Percentiles rank a stretch among this genome's conserved stretches.
Evolutionary conservation across 2,329 filamentous ascomycete species (phyloP).

Genomic region (Hypomyces rosellus): DNA sequence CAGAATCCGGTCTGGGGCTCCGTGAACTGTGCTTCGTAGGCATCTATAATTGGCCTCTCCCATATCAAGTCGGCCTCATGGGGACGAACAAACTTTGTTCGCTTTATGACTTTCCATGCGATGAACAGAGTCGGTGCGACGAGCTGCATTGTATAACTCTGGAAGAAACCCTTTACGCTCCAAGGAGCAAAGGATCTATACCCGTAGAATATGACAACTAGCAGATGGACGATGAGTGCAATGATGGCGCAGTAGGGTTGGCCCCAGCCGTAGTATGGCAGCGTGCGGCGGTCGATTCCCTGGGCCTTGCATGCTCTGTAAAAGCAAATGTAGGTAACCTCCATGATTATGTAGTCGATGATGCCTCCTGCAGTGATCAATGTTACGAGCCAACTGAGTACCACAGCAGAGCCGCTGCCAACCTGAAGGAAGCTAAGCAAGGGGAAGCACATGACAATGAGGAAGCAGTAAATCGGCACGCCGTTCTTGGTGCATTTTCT

Average conservation of each 20-base stretch:
- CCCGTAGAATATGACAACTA: constrained; percentile 47
- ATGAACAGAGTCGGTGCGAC: constrained; percentile 48
- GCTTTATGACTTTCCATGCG: constrained; percentile 58
- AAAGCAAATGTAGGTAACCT: constrained; percentile 39
- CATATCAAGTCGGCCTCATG: constrained; percentile 53
- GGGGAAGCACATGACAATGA: constrained; percentile 46
- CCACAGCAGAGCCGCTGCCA: constrained; percentile 40
- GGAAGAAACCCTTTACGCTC: constrained; percentile 40
- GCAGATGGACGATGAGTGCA: constrained; percentile 34
- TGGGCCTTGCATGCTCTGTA: constrained; percentile 49
- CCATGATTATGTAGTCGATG: constrained; percentile 56
- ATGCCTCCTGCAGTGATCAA: constrained; percentile 52
- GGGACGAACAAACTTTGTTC: constrained; percentile 47
- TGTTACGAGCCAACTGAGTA: constrained; percentile 49
- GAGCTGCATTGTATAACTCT: constrained; percentile 53
- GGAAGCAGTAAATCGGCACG: constrained; percentile 54
- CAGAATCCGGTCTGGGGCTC: constrained; percentile 48
- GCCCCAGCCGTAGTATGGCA: constrained; percentile 53
- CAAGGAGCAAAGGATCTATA: constrained; percentile 48
- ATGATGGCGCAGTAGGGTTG: constrained; percentile 53
- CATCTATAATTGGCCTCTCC: constrained; percentile 54
- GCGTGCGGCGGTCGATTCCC: constrained; percentile 41
- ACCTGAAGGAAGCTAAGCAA: constrained; percentile 48
- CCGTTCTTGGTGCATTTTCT: constrained; percentile 54
- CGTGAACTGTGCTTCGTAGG: constrained; percentile 47